Conservation (phyloP, 2,329 filamentous ascomycete genomes). For the Calonectria leucothoes region DNA sequence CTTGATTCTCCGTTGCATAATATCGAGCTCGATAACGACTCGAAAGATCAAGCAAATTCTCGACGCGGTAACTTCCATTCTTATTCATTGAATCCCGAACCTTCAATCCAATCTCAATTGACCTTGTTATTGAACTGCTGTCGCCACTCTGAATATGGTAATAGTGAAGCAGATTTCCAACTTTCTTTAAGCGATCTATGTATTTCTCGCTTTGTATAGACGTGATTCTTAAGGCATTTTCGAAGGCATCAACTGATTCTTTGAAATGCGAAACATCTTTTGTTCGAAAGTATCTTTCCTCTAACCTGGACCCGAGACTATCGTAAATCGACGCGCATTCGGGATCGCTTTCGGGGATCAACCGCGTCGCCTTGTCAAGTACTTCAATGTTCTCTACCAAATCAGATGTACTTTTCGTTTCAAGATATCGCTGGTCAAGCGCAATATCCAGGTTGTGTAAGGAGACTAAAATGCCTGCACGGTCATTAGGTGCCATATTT, state of each 20-base stretch:
- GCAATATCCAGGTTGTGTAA: not conserved
- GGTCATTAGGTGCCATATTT: not conserved
- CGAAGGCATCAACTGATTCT: not conserved
- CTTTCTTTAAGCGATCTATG: not conserved
- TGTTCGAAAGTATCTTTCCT: not conserved
- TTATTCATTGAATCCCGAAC: not conserved
- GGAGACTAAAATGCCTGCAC: not conserved
- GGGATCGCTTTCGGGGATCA: not conserved
- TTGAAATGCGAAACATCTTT: not conserved
- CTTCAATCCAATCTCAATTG: not conserved
- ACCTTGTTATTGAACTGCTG: not conserved
- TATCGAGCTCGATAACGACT: not conserved
- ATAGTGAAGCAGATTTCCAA: not conserved
- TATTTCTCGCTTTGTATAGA: not conserved
- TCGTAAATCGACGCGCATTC: not conserved
- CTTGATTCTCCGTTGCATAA: not conserved
- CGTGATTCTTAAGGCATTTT: not conserved
- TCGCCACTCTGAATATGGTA: not conserved
- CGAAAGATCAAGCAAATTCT: not conserved
- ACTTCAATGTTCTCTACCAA: not conserved
- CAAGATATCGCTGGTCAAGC: not conserved
- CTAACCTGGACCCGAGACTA: not conserved
- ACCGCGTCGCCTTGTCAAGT: not conserved
- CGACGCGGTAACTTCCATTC: not conserved
- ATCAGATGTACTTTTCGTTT: not conserved